Evolutionary conservation across 805 yeast genomes (phyloP), one percentile per base, ranked within the genome.

Genomic region (Saccharomycopsis fermentans): DNA sequence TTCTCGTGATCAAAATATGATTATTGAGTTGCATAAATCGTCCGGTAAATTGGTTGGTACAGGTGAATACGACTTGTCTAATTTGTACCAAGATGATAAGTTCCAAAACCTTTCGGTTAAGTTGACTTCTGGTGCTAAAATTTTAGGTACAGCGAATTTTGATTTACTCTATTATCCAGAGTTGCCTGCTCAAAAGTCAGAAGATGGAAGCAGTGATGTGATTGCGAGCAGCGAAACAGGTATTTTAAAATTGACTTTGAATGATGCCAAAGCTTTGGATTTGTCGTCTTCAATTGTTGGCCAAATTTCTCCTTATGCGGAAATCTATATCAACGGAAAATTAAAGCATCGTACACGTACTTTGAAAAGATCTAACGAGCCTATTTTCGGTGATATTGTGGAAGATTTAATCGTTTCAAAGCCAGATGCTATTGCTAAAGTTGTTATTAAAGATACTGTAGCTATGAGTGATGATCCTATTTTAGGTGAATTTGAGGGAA

Each of bases 291-390:
- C 90, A 0, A 60, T 82, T 66, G 68, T 72, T 39, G 77, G 77
- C 29, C 64, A 63, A 35, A 62, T 77, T 62, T 72, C 84, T 67
- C 86, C 94, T 32, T 83, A 79, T 69, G 90, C 90, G 16, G 87
- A 84, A 65, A 68, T 87, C 21, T 81, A 72, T 64, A 69, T 86
- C 55, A 81, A 85, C 68, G 78, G 78, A 43, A 78, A 82, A 62
- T 70, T 81, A 57, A 75, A 78, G n/a, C 78, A 79, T 65, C 72
- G 72, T 5, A 80, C 82, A 57, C 81, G 94, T 74, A 77, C 79
- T 35, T 74, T 86, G 67, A 83, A 81, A 65, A 78, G 81, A 66
- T 77, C 82, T 8, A 87, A 86, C 65, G 89, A 83, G 65, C 95
- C 96, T 17, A 73, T 83, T 12, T 87, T 87, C 83, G 83, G 81